Evolutionary conservation across 164 flowering plant species (phyloP), one percentile per base, ranked within the genome.

Genomic region (Brasenia schreberi): DNA sequence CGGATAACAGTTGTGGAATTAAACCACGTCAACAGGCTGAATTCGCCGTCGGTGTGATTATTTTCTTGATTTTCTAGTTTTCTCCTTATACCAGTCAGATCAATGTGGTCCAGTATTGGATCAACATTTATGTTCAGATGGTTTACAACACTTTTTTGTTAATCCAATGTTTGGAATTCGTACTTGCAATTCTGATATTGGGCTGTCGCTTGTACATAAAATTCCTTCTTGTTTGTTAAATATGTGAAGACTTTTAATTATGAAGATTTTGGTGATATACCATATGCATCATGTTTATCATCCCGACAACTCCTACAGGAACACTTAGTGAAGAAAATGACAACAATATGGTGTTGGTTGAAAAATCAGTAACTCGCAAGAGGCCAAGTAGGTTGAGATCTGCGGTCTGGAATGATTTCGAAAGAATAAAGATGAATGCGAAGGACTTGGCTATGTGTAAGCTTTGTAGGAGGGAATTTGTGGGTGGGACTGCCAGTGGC

Each of bases 371-470:
- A 49, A 9, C 56, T 49, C 56, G 56, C 12, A 49, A 49, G 56
- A 49, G 56, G 56, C 56, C 56, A 14, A 49, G 56, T 14, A 49
- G 56, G 56, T 49, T 49, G 62, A 60, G 27, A 17, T 63, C 65
- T 23, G 17, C 43, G 4, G 65, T 63, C 9, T 63, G 65, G 65
- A 27, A 63, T 19, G 65, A 63, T 9, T 63, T 63, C 14, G 65
- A 63, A 19, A 19, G 17, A 27, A 39, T 19, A 11, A 63, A 39
- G 17, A 39, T 2, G 33, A 27, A 63, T 39, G 65, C 45, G 17
- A 33, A 16, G 5, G 65, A 14, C 33, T 9, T 23, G 17, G 65
- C 65, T 2, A 9, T 27, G 17, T 63, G 65, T 23, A 63, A 63
- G 33, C 65, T 18, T 33, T 63, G 65, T 23, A 23, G 27, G n/a